Conservation (phyloP, 306 rosid species). For the Prunus mira region DNA sequence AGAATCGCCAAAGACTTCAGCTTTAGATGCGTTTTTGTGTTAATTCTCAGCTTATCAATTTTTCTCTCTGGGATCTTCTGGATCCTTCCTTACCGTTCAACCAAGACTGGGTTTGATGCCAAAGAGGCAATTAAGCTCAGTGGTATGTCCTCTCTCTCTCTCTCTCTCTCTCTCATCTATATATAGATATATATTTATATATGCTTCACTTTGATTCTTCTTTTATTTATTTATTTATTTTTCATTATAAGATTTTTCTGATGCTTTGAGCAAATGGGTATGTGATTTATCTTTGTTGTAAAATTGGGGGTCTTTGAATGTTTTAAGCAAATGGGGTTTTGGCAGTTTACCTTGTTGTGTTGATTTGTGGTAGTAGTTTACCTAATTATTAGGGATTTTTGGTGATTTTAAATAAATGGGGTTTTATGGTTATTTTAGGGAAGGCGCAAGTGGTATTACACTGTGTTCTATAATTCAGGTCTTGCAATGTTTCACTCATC, state of each 20-base stretch:
- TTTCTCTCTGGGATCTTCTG: conserved; percentile 75
- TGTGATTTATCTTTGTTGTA: neutral
- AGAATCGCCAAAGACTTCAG: conserved; percentile 40
- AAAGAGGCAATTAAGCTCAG: conserved; percentile 53
- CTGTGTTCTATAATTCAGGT: neutral
- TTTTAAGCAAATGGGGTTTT: neutral
- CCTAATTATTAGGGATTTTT: conserved; percentile 11
- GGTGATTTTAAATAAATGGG: neutral
- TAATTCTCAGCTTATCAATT: conserved; percentile 53
- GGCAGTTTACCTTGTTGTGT: neutral
- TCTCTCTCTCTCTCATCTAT: neutral
- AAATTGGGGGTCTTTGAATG: conserved; percentile 15
- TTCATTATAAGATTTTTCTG: conserved; percentile 14
- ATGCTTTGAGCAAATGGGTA: conserved; percentile 9
- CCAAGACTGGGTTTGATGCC: conserved; percentile 50
- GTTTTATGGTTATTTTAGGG: neutral
- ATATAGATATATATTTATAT: neutral
- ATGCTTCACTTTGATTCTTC: neutral
- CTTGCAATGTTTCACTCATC: conserved; percentile 8
- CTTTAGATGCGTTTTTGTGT: conserved; percentile 69
- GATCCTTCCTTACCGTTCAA: conserved; percentile 55
- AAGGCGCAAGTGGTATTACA: neutral
- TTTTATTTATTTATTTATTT: neutral
- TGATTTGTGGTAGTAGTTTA: neutral
- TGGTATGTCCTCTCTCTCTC: conserved; percentile 38